These are phyloP conservation scores for Populus ilicifolia DNA, from an alignment of 345 rosid genomes.

Conservation along the genomic window DNA sequence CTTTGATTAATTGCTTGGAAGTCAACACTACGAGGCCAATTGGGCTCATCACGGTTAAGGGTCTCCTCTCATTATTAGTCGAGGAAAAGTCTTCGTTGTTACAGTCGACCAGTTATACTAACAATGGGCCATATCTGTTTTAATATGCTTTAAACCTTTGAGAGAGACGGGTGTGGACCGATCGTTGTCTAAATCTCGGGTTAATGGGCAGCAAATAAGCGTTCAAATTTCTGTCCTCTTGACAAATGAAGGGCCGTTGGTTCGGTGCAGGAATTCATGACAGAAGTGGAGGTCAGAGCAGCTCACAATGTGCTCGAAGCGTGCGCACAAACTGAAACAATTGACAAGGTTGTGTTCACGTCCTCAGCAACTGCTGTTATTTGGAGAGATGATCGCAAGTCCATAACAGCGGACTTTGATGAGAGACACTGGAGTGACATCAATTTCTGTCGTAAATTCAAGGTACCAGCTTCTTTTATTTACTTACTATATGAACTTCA, in stretches of 20 bases:
- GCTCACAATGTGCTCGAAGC: constrained; percentile 72
- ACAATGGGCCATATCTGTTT: not conserved
- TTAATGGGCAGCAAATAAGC: not conserved
- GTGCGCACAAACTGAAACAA: constrained; percentile 54
- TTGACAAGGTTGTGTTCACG: constrained; percentile 62
- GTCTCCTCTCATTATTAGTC: not conserved
- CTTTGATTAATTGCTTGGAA: not conserved
- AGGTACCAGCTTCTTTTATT: constrained; percentile 27
- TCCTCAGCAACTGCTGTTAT: constrained; percentile 54
- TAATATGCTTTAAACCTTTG: not conserved
- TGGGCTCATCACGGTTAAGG: not conserved
- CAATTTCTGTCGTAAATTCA: constrained; percentile 47
- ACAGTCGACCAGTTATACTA: not conserved
- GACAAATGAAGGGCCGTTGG: not conserved
- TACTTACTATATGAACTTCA: not conserved
- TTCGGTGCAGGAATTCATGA: constrained; percentile 47
- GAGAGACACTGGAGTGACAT: constrained; percentile 56
- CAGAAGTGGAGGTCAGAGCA: constrained; percentile 61
- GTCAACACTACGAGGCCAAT: not conserved
- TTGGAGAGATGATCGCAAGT: constrained; percentile 40
- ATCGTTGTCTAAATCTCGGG: not conserved
- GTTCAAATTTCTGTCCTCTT: not conserved
- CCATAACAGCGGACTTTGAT: constrained; percentile 31
- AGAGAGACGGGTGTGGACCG: not conserved
- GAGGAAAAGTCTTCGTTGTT: not conserved